Evolutionary conservation across 495 filamentous ascomycete species (phyloP), one percentile per base, ranked within the genome.

Genomic region (Talaromyces wortmannii): DNA sequence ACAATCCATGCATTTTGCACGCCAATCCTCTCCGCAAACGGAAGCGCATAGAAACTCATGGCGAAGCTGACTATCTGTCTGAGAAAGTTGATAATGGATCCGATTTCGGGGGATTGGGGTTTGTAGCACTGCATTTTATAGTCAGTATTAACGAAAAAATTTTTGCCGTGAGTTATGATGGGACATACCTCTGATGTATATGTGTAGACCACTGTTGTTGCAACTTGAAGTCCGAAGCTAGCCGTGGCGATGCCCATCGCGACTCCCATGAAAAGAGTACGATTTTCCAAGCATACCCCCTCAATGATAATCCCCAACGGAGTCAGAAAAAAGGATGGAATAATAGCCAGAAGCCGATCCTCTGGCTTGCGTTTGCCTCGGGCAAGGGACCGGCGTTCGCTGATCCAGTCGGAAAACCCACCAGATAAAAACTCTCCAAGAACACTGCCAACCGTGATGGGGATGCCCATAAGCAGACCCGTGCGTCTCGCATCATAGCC

Each of bases 31-130:
- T 30, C 50, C 11, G 57, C 56, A 3, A 59, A 48, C 33, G 44
- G 42, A 0, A 61, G 40, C 1, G 62, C 63, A 45, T 65, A 67
- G 52, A 72, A 74, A 8, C 64, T 67, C 17, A 71, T 55, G 7
- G 59, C 61, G 43, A 73, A 69, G 7, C 59, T 43, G 59, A 67
- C 66, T 53, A 67, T 60, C 57, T 69, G 60, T 40, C 72, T 42
- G 57, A 62, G 43, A 60, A 74, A 64, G 48, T 77, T 74, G n/a
- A 77, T 64, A 8, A 77, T 51, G 1, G 67, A 66, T 17, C 64
- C 64, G 6, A 68, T 61, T 58, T 77, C 73, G 0, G 72, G 63
- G 5, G 71, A 66, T 56, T 70, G 69, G 16, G 72, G 68, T 56
- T 71, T 70, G 53, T 77, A 76, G 55, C 67, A 70, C 51, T 77